phyloP scores from a whole-genome alignment of 2,329 filamentous ascomycete species.

The Chaetomiaceae sp. region DNA sequence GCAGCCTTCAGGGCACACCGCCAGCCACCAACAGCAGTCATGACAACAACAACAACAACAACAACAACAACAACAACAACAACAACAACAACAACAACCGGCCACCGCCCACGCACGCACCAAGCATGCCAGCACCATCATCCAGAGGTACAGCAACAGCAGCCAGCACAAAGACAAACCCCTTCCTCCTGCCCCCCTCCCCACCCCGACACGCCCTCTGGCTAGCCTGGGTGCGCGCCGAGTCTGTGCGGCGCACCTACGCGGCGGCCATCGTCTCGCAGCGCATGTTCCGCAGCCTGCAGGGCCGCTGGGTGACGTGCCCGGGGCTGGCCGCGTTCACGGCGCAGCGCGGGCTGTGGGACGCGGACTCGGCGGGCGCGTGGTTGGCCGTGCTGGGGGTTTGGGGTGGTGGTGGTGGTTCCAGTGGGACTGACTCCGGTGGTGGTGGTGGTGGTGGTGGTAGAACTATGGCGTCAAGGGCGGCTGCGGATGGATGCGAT shows the following conservation, averaged over 20 bases:
- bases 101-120: no score
- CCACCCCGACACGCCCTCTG: background rate
- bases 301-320: background rate
- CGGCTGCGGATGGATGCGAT: background rate
- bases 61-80: no score
- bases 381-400: background rate
- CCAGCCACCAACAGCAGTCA: no score
- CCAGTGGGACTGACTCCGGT: no score
- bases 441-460: no score
- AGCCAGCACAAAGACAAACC: background rate
- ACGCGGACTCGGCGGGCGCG: background rate
- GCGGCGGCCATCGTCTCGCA: background rate
- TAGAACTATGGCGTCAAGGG: background rate
- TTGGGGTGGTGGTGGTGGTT: no score
- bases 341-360: background rate
- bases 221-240: background rate
- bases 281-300: background rate
- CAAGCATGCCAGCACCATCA: no score
- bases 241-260: constrained; percentile 1
- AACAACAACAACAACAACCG: no score
- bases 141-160: background rate
- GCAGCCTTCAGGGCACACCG: no score
- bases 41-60: no score
- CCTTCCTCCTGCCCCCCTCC: background rate
- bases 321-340: background rate